Base-by-base conservation (phyloP, 208 protist genomes). In the Leptomonas seymouri region DNA sequence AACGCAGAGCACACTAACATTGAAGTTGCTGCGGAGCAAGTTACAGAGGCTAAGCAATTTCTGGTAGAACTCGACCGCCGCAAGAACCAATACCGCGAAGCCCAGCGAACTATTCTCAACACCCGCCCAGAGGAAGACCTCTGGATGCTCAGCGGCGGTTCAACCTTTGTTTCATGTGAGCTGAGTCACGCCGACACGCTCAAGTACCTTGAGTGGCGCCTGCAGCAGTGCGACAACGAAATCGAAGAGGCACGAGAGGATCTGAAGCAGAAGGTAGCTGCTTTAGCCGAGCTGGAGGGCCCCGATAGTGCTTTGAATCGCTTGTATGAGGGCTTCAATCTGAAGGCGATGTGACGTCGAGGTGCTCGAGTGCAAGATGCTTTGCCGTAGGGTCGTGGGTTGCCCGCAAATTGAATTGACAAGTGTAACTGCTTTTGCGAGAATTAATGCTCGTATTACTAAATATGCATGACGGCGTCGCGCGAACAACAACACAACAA, bases 31-130 rank as follows among this genome's bases (percentile, higher is more conserved):
- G 83, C 78, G 2, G 86, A 93, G 54, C 66, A 89, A 27, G 84
- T 96, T 0, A 66, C 64, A 2, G 90, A 91, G 67, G 84, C 82
- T 9, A 87, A 86, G 54, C 79, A 85, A 20, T 80, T 86, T 54
- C 73, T 96, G 14, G 67, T 93, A 14, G 82, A 93, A 48, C 78
- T 93, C 20, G 90, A 96, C 51, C 77, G 87, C 46, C 73, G 86
- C 18, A 87, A 96, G 65, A 85, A 93, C 41, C 90, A 96, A 53
- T 89, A 86, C 56, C 87, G 86, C 2, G 90, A 93, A 71, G 87
- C 87, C 0, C 82, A 73, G 9, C 86, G 90, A 18, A 78, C 72
- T 41, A 64, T 94, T 9, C 67, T 83, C 16, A 72, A 84, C 36
- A 72, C 30, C 6, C 64, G 45, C 20, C 71, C 60, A 2, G 71